Conservation (phyloP, 345 rosid genomes). For the Dipteronia dyeriana region DNA sequence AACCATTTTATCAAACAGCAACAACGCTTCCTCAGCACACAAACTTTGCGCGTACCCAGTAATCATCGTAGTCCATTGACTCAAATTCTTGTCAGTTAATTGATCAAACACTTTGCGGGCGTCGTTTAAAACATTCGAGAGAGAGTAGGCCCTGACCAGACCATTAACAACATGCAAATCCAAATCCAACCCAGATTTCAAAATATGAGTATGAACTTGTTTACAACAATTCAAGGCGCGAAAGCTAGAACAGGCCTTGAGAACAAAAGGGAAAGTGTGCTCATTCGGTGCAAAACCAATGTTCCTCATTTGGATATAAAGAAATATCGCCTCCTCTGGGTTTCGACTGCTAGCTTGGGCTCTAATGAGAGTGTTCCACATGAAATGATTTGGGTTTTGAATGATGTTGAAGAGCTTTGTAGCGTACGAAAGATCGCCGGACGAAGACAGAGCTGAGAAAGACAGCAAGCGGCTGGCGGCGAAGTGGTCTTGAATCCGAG, state of each 20-base stretch:
- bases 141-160: constrained; percentile 19
- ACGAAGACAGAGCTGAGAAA: constrained; percentile 23
- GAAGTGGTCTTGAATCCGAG: constrained; percentile 25
- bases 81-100: constrained; percentile 16
- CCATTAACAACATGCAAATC: constrained; percentile 29
- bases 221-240: constrained; percentile 18
- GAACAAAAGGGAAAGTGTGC: constrained; percentile 27
- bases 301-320: constrained; percentile 19
- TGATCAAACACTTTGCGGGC: constrained; percentile 27
- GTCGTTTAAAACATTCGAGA: constrained; percentile 10
- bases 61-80: constrained; percentile 30
- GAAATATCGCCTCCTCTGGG: constrained; percentile 15
- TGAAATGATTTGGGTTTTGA: constrained; percentile 25
- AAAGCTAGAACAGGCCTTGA: constrained; percentile 22
- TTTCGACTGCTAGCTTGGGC: constrained; percentile 16
- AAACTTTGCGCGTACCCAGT: constrained; percentile 30
- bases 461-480: constrained; percentile 29
- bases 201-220: constrained; percentile 26
- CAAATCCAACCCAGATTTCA: constrained; percentile 24
- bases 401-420: constrained; percentile 11
- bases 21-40: constrained; percentile 22
- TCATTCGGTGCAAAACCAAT: constrained; percentile 16
- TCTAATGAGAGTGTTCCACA: constrained; percentile 36
- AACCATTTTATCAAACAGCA: constrained; percentile 30
- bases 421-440: constrained; percentile 25